Evolutionary conservation across 164 flowering plant species (phyloP).

Genomic region (Dillenia suffruticosa): DNA sequence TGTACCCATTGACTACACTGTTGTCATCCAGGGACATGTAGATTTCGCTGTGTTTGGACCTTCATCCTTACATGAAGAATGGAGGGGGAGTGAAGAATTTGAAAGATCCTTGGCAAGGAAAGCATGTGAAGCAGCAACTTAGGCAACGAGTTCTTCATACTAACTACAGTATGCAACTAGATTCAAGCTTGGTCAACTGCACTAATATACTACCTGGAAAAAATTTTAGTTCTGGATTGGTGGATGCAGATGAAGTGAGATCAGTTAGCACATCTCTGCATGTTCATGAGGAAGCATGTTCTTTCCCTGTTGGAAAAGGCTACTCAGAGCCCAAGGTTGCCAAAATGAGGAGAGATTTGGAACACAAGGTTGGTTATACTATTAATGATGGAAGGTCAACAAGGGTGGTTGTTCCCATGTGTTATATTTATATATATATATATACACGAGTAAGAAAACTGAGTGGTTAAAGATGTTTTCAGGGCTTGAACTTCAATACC

Average conservation of each 20-base stretch:
- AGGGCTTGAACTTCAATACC: not conserved
- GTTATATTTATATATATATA: not conserved
- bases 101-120: constrained; percentile 19
- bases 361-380: constrained; percentile 30
- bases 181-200: constrained; percentile 14
- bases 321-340: constrained; percentile 8
- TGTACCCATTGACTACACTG: too few species aligned
- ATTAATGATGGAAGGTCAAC: too few species aligned
- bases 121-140: constrained; percentile 18
- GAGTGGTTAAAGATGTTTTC: not conserved
- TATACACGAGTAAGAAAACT: not conserved
- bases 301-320: constrained; percentile 6
- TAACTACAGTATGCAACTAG: constrained; percentile 16
- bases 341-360: constrained; percentile 3
- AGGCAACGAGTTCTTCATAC: constrained; percentile 14
- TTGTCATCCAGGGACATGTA: constrained; percentile 58
- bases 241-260: constrained; percentile 9
- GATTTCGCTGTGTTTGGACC: constrained; percentile 66
- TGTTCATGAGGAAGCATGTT: constrained; percentile 11
- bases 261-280: constrained; percentile 11
- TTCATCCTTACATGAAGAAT: constrained; percentile 48
- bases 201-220: constrained; percentile 15
- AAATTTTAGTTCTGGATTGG: constrained; percentile 9
- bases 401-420: too few species aligned
- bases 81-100: constrained; percentile 27